A percentile compares a stretch with the other conserved stretches of the same genome.
These are phyloP conservation scores for Chimonanthus praecox DNA, from an alignment of 164 flowering plant genomes.

Conservation along the genomic window DNA sequence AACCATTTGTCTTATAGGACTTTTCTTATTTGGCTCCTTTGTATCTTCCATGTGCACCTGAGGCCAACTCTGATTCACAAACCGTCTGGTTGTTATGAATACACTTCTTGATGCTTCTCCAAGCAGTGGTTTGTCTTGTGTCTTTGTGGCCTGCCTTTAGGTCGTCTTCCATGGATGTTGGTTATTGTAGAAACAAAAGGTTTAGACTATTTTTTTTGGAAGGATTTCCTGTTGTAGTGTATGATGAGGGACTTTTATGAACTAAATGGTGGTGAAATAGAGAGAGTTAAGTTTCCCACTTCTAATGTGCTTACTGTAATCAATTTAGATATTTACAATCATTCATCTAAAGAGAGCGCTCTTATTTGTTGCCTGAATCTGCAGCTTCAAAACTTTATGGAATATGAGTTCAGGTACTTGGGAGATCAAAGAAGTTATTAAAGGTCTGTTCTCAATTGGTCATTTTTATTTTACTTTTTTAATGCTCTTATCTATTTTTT, in stretches of 20 bases:
- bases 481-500: no score
- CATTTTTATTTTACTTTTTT: no score
- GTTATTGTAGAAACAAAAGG: no score
- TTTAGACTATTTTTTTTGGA: no score
- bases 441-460: slow-evolving; percentile 39
- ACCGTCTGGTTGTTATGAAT: no score
- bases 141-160: neutral
- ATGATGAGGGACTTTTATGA: no score
- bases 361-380: slow-evolving; percentile 8
- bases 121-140: neutral
- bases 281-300: neutral
- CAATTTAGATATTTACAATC: neutral
- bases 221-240: no score
- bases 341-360: neutral
- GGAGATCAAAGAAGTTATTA: slow-evolving; percentile 44
- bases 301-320: neutral
- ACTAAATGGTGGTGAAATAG: no score
- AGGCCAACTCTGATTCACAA: no score
- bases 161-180: neutral
- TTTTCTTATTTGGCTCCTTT: no score
- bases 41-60: no score
- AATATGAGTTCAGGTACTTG: slow-evolving; percentile 52
- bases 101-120: neutral
- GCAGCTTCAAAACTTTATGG: slow-evolving; percentile 76
- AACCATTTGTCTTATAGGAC: no score